Base-by-base conservation (phyloP, 2,329 filamentous ascomycete genomes). In the Drechmeria coniospora region DNA sequence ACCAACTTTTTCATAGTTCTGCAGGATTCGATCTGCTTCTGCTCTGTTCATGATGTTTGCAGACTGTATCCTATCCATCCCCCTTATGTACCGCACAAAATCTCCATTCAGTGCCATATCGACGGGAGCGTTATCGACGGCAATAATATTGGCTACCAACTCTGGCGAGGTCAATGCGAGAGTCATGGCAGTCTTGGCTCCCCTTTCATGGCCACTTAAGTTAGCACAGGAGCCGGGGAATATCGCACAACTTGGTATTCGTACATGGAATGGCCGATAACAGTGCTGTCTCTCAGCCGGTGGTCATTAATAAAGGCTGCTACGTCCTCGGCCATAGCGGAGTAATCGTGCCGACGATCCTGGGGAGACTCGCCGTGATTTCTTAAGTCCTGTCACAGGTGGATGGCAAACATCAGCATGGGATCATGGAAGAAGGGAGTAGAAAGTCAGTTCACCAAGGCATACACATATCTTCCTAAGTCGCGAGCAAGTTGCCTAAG, bases 301-400 rank as follows among this genome's bases (percentile, higher is more conserved):
- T 92, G 77, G 30, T 79, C 57, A 5, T 63, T 42, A 31, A 95
- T 76, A 50, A 95, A 95, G 24, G 66, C 61, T 30, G 76, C 71
- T 8, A 94, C 74, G 43, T 95, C 87, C 38, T 75, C 68, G 4
- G 87, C 82, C 68, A 95, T 84, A 24, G 72, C 65, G 2, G 56
- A 51, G 51, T 95, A 95, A 56, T 87, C 77, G 51, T 95, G 90
- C 2, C 61, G 61, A 1, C 62, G 56, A 28, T 73, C 52, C 53
- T 94, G 86, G 1, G 83, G 80, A 1, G 83, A 92, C 21, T 92
- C 78, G 44, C 87, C 87, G 58, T 95, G 87, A 47, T 95, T 95
- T 40, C 87, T 73, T 12, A 93, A 68, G 50, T 95, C 87, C 79
- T 84, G 35, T 28, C 39, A 30, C 31, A 20, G 6, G 18, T 20